These are phyloP conservation scores for Tetracentron sinense DNA, from an alignment of 164 flowering plant genomes.

Conservation along the genomic window DNA sequence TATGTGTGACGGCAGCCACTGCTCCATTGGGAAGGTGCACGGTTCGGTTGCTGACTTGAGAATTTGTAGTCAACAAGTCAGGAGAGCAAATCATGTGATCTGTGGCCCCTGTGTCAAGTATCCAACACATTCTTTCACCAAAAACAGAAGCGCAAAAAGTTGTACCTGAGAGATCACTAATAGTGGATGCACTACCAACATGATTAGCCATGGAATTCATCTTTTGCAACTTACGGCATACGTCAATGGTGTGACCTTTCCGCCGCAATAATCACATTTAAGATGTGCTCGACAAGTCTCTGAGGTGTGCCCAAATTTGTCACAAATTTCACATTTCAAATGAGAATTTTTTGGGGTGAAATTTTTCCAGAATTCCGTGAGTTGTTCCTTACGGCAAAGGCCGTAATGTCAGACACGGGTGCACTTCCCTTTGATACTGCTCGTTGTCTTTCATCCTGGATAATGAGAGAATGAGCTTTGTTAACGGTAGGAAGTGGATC, in stretches of 20 bases:
- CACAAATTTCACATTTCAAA: slow-evolving; percentile 7
- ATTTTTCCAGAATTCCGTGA: slow-evolving; percentile 10
- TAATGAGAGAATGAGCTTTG: slow-evolving; percentile 11
- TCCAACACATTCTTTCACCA: slow-evolving; percentile 10
- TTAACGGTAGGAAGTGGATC: no score
- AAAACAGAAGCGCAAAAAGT: slow-evolving; percentile 7
- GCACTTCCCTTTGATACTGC: slow-evolving; percentile 3
- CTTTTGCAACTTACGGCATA: slow-evolving; percentile 11
- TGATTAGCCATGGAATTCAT: slow-evolving; percentile 6
- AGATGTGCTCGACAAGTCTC: no score
- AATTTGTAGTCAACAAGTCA: slow-evolving; percentile 12
- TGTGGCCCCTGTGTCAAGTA: slow-evolving; percentile 12
- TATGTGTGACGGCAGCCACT: slow-evolving; percentile 12
- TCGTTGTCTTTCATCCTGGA: slow-evolving; percentile 2
- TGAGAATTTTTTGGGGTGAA: slow-evolving; percentile 11
- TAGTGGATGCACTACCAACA: slow-evolving; percentile 4
- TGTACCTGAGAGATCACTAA: slow-evolving; percentile 14
- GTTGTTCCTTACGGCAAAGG: slow-evolving; percentile 3
- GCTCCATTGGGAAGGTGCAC: slow-evolving; percentile 18
- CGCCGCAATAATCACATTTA: slow-evolving; percentile 19
- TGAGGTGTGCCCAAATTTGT: slow-evolving; percentile 14
- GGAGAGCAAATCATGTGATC: slow-evolving; percentile 16
- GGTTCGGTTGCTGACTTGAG: slow-evolving; percentile 7
- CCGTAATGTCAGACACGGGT: neutral
- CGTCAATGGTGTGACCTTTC: slow-evolving; percentile 18